Percentiles rank a stretch among this genome's conserved stretches.
These are phyloP conservation scores for Anastatica hierochuntica DNA, from an alignment of 345 rosid species.

Conservation along the genomic window DNA sequence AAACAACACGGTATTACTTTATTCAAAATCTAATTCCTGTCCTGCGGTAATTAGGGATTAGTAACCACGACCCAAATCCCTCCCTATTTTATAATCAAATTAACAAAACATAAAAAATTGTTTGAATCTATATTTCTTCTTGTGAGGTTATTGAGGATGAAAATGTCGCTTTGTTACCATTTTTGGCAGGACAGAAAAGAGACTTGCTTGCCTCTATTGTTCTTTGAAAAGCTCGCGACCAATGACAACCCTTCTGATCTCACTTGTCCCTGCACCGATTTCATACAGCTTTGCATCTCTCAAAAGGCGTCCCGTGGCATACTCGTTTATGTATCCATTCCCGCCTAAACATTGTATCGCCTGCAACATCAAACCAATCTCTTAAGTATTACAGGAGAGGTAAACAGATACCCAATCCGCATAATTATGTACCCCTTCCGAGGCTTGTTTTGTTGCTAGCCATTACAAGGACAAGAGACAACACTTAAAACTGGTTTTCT, in stretches of 20 bases:
- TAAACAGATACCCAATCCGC: neutral
- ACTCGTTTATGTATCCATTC: conserved; percentile 88
- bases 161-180: neutral
- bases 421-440: too few species aligned
- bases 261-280: conserved; percentile 96
- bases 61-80: too few species aligned
- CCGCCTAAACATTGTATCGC: conserved; percentile 98
- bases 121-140: too few species aligned
- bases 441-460: too few species aligned
- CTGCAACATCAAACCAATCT: conserved; percentile 34
- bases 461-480: too few species aligned
- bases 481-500: too few species aligned
- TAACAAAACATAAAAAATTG: too few species aligned
- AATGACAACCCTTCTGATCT: conserved; percentile 82
- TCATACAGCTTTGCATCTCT: conserved; percentile 93
- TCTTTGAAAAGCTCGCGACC: conserved; percentile 85
- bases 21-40: neutral
- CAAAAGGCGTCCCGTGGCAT: conserved; percentile 77
- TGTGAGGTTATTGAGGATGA: neutral
- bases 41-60: neutral
- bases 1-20: neutral
- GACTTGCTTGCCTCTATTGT: conserved; percentile 22
- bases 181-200: neutral
- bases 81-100: too few species aligned
- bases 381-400: neutral